Conservation (phyloP, 345 rosid genomes). For the Reutealis trisperma region DNA sequence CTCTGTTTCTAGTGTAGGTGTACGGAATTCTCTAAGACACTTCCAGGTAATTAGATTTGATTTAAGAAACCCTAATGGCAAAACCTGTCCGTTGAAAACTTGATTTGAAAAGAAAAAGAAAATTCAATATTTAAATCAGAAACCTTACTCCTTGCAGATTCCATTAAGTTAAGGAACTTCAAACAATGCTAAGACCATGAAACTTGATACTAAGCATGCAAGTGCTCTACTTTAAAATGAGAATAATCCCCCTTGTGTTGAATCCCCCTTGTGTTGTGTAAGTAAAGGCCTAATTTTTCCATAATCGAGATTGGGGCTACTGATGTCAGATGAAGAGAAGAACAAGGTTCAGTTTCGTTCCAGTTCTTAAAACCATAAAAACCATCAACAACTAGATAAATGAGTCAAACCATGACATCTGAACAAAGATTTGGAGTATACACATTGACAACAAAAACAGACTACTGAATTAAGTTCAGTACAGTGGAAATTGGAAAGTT, state of each 20-base stretch:
- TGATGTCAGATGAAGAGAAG: background rate
- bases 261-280: background rate
- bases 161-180: background rate
- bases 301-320: background rate
- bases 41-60: background rate
- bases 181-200: background rate
- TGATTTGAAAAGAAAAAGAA: background rate
- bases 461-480: background rate
- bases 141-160: background rate
- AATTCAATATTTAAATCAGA: background rate
- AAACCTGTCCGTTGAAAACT: background rate
- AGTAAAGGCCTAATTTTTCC: background rate
- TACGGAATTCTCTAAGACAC: background rate
- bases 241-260: background rate
- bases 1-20: background rate
- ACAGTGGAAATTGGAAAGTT: slow-evolving; percentile 13
- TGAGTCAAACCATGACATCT: background rate
- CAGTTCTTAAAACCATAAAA: background rate
- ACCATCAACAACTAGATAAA: background rate
- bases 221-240: background rate
- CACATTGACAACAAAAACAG: background rate
- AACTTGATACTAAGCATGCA: background rate
- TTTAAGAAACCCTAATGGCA: background rate
- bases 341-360: background rate
- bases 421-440: background rate